phyloP scores from a whole-genome alignment of 805 yeast species.

The Lipomyces spencermartinsiae region DNA sequence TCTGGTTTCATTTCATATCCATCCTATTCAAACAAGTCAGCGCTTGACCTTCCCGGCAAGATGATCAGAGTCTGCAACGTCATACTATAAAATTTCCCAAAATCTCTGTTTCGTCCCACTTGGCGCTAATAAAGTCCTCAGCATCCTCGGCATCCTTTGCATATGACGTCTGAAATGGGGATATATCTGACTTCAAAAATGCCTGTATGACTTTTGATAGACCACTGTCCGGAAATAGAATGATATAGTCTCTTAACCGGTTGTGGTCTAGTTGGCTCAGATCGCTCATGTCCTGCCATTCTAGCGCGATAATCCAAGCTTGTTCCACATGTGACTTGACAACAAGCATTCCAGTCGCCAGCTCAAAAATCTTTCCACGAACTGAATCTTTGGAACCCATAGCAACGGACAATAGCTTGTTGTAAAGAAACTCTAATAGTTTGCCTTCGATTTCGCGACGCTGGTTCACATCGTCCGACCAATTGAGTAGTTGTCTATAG shows the following conservation, averaged over 20 bases:
- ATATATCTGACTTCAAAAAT: slow-evolving; percentile 69
- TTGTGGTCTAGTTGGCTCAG: slow-evolving; percentile 58
- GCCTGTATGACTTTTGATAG: slow-evolving; percentile 68
- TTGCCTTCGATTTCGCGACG: slow-evolving; percentile 67
- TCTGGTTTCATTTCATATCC: slow-evolving; percentile 52
- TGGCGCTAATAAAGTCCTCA: slow-evolving; percentile 5
- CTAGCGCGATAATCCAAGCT: slow-evolving; percentile 78
- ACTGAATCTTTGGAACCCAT: slow-evolving; percentile 49
- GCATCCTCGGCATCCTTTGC: slow-evolving; percentile 42
- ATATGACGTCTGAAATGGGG: slow-evolving; percentile 55
- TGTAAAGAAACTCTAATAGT: slow-evolving; percentile 62
- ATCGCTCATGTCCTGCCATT: slow-evolving; percentile 67
- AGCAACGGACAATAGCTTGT: slow-evolving; percentile 62
- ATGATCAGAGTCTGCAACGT: background rate
- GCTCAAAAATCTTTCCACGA: slow-evolving; percentile 55
- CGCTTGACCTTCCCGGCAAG: background rate
- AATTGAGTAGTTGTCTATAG: slow-evolving; percentile 63
- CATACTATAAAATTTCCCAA: slow-evolving; percentile 21
- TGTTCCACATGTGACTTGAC: slow-evolving; percentile 64
- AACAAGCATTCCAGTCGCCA: slow-evolving; percentile 72
- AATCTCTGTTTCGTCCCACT: slow-evolving; percentile 27
- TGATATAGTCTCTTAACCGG: slow-evolving; percentile 58
- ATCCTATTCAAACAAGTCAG: slow-evolving; percentile 42
- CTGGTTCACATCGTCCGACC: slow-evolving; percentile 63
- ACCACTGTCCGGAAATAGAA: slow-evolving; percentile 64